Conservation (phyloP, 108 stramenopile genomes). For the Stephanodiscus minutulus region DNA sequence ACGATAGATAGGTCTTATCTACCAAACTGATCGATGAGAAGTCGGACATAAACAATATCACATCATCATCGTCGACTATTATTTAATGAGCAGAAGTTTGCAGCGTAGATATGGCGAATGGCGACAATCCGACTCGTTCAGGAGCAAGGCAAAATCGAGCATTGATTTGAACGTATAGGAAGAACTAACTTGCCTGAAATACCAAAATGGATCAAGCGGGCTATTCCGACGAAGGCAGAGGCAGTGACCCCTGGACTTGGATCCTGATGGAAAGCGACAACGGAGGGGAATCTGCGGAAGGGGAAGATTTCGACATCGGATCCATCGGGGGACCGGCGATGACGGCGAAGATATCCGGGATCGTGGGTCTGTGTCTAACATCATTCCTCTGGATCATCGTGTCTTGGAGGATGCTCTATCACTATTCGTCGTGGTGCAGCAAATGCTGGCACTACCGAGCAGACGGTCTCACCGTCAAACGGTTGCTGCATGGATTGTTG, state of each 20-base stretch:
- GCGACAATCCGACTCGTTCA: not conserved
- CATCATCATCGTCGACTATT: too few relatives aligned
- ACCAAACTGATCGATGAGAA: too few relatives aligned
- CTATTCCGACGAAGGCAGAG: not conserved
- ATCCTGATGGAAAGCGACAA: not conserved
- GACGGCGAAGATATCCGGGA: conserved; percentile 12
- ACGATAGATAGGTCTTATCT: too few relatives aligned
- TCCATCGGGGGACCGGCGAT: not conserved
- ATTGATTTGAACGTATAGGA: too few relatives aligned
- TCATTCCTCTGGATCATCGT: conserved; percentile 27
- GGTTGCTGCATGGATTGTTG: conserved; percentile 28
- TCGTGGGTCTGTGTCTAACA: conserved; percentile 41
- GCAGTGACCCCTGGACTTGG: not conserved
- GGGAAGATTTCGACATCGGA: not conserved
- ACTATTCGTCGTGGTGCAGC: conserved; percentile 35
- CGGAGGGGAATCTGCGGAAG: not conserved
- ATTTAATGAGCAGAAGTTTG: too few relatives aligned
- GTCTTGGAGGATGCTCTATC: conserved; percentile 44
- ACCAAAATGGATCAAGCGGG: not conserved
- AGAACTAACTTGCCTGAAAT: not conserved
- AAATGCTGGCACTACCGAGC: conserved; percentile 32
- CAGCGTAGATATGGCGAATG: not conserved
- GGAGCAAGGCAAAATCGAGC: too few relatives aligned
- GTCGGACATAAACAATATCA: too few relatives aligned
- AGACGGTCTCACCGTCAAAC: conserved; percentile 42